phyloP scores from a whole-genome alignment of 1,284 basidiomycete species.

The Sporisorium graminicola region DNA sequence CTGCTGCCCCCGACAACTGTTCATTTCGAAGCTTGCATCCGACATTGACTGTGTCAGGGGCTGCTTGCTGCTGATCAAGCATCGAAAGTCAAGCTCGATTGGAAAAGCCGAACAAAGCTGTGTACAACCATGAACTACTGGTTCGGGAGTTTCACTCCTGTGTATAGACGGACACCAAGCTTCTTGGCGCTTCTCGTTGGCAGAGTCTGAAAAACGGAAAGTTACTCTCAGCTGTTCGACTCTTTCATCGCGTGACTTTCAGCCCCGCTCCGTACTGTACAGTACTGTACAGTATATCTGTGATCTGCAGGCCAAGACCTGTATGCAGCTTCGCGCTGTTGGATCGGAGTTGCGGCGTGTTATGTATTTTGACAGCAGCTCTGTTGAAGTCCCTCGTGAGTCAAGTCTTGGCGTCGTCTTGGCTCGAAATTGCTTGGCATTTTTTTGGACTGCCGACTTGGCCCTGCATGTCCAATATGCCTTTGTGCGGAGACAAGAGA shows the following conservation, averaged over 20 bases:
- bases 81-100: background rate
- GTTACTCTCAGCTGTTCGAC: too few species aligned
- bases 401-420: slow-evolving; percentile 19
- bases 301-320: background rate
- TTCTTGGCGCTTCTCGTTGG: slow-evolving; percentile 32
- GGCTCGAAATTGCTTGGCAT: slow-evolving; percentile 30
- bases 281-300: background rate
- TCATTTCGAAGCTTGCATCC: background rate
- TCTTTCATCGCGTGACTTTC: slow-evolving; percentile 5
- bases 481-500: slow-evolving; percentile 4
- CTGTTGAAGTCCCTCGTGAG: slow-evolving; percentile 2
- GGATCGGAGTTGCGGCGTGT: slow-evolving; percentile 4
- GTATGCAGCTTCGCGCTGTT: slow-evolving; percentile 5
- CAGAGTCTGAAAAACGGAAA: background rate
- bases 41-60: background rate
- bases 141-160: slow-evolving; percentile 6
- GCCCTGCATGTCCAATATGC: too few species aligned
- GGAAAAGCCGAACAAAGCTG: background rate
- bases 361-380: background rate
- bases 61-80: background rate
- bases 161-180: slow-evolving; percentile 19
- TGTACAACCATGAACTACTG: background rate
- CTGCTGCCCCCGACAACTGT: background rate
- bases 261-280: background rate
- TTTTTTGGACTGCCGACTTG: background rate